These are phyloP conservation scores for Tuber borchii DNA, from an alignment of 495 filamentous ascomycete genomes.

Conservation along the genomic window DNA sequence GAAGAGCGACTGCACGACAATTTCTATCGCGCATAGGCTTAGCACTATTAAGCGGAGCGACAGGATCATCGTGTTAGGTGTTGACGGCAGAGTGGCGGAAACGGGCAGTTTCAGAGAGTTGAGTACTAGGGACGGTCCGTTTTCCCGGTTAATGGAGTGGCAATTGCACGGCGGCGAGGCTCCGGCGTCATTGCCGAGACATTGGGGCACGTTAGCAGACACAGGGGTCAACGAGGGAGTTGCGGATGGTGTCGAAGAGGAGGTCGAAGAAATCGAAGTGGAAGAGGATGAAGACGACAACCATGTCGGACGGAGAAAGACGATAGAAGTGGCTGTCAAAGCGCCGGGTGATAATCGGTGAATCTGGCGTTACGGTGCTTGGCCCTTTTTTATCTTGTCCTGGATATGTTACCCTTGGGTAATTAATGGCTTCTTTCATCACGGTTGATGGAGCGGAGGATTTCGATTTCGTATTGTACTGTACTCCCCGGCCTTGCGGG, in stretches of 20 bases:
- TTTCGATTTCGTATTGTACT: neutral
- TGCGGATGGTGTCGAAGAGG: neutral
- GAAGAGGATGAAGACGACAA: neutral
- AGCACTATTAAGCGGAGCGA: conserved; percentile 95
- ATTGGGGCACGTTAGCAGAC: neutral
- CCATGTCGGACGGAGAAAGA: neutral
- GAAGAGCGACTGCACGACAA: conserved; percentile 71
- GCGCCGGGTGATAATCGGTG: conserved; percentile 1
- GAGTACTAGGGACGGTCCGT: conserved; percentile 68
- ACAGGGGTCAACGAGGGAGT: neutral
- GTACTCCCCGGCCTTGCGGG: neutral
- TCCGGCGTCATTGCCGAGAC: neutral
- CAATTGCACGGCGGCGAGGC: conserved; percentile 80
- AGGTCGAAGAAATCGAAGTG: neutral
- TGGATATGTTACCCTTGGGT: neutral
- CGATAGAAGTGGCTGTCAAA: neutral
- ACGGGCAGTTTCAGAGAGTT: conserved; percentile 75
- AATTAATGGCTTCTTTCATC: neutral
- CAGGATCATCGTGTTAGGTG: conserved; percentile 78
- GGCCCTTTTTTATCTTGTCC: neutral
- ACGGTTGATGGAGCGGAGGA: neutral
- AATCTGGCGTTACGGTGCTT: neutral
- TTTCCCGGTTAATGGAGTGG: conserved; percentile 97
- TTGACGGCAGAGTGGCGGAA: conserved; percentile 82
- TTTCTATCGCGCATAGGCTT: conserved; percentile 90